Evolutionary conservation across 2,329 filamentous ascomycete species (phyloP), one percentile per base, ranked within the genome.

Genomic region (Diaporthe capsici): DNA sequence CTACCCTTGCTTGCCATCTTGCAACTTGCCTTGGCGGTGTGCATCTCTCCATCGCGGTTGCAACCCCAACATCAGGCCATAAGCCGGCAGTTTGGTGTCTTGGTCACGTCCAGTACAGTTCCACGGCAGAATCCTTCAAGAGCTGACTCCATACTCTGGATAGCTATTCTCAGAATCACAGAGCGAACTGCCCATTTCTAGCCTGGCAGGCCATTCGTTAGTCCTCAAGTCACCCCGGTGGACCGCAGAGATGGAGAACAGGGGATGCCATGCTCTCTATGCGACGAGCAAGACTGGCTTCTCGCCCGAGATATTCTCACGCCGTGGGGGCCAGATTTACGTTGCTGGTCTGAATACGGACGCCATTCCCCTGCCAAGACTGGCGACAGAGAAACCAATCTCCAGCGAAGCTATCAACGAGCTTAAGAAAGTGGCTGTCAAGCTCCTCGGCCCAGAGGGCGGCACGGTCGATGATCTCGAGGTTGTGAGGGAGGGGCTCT

Each of bases 171-270:
- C 90, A 0, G 80, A 82, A 0, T 88, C 92, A 1, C 80, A 80
- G 3, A 80, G 88, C 2, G 82, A 85, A 15, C 84, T 95, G 31
- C 90, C 91, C 0, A 86, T 95, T 57, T 85, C 86, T 4, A 87
- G 90, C 25, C 85, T 95, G 7, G 93, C 93, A 0, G 94, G 94
- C 0, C 92, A 96, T 83, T 95, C 93, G 25, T 84, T 96, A 12
- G 89, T 95, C 3, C 83, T 96, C 6, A 89, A 86, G 75, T 91
- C 90, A 8, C 90, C 92, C 1, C 85, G 87, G 67, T 90, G 88
- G 87, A 83, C 86, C 76, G 76, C 81, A 6, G 81, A 85, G 55
- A 82, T 87, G n/a, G 86, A 88, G 71, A 80, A 79, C 2, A 79
- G 84, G 44, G 85, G 86, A 3, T 93, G 91, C 81, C 92, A 95